Evolutionary conservation across 2,329 filamentous ascomycete genomes (phyloP).

Genomic region (Furcasterigmium furcatum): DNA sequence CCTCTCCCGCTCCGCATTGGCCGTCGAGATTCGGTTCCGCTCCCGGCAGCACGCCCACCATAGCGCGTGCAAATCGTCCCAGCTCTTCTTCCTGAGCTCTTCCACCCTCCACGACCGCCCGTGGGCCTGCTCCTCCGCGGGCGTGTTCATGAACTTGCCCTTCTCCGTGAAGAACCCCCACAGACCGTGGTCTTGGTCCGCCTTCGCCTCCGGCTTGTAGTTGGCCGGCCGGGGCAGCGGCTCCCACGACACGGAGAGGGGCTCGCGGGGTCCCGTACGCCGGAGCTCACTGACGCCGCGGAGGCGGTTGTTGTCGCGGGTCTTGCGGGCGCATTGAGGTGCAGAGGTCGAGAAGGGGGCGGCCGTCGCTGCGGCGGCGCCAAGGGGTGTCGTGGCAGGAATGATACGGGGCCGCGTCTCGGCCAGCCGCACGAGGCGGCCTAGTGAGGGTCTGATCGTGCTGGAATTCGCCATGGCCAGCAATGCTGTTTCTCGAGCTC

Average conservation of each 20-base stretch:
- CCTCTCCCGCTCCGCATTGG: conserved; percentile 63
- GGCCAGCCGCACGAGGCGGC: conserved; percentile 18
- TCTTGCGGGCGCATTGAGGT: conserved; percentile 45
- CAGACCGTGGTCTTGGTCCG: conserved; percentile 77
- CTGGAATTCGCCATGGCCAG: conserved; percentile 22
- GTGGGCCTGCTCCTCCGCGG: conserved; percentile 67
- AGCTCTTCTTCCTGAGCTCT: conserved; percentile 85
- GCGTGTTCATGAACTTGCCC: conserved; percentile 66
- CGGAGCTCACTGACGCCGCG: conserved; percentile 82
- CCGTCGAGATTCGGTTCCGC: conserved; percentile 83
- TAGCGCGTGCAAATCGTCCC: conserved; percentile 86
- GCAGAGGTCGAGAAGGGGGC: conserved; percentile 53
- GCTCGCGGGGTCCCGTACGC: conserved; percentile 70
- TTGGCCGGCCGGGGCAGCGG: conserved; percentile 72
- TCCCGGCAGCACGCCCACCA: conserved; percentile 97
- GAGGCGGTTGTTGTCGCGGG: conserved; percentile 72
- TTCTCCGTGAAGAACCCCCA: conserved; percentile 86
- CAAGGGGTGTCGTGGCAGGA: not conserved
- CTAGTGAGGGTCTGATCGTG: conserved; percentile 23
- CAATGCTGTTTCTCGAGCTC: conserved; percentile 6
- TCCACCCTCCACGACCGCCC: conserved; percentile 81
- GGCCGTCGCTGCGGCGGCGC: conserved; percentile 5
- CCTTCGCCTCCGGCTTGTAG: conserved; percentile 53
- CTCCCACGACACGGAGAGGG: conserved; percentile 69
- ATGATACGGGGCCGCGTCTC: conserved; percentile 6